Evolutionary conservation across 352 stramenopile genomes (phyloP), one percentile per base, ranked within the genome.

Genomic region (Stramenopiles sp.): DNA sequence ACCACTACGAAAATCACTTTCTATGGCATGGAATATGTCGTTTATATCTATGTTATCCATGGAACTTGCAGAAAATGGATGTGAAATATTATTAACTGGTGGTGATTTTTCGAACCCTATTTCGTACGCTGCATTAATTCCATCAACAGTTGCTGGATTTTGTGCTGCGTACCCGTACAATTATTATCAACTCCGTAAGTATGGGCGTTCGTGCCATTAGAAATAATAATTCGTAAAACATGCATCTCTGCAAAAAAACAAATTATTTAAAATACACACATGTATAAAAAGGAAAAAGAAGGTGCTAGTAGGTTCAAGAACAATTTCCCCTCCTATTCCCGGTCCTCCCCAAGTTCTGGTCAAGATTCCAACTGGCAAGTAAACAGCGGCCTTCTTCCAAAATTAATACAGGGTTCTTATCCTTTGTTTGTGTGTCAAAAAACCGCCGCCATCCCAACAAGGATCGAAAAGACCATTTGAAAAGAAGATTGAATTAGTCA

Each of bases 171-270:
- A 63, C 25, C 43, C 43, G 25, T 63, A 63, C 25, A 63, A 63
- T 63, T 63, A 63, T 63, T 63, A 63, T 63, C 43, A 63, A 63
- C 25, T 63, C 12, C 43, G 43, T 63, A 63, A 63, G 43, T 63
- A 63, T 63, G 43, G 43, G 12, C 43, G 43, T 63, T 63, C 43
- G 25, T 63, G 43, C 12, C 25, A 63, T 63, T 63, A 63, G 12
- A 25, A 18, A 25, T 63, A 25, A 18, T 18, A 18, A 63, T 25
- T 63, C 12, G 25, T 63, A 63, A 18, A 18, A 63, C 25, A 63
- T 63, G 43, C 43, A 63, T 25, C 12, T 63, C 43, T 18, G 12
- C 25, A 63, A 63, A 18, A 12, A 63, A 18, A 18, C 25, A 18
- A 18, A 63, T 63, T 12, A 63, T 25, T 63, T 12, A 18, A 63